A percentile compares a stretch with the other conserved stretches of the same genome.
These are phyloP conservation scores for Termitomyces sp. DNA, from an alignment of 768 basidiomycete genomes.

Conservation along the genomic window DNA sequence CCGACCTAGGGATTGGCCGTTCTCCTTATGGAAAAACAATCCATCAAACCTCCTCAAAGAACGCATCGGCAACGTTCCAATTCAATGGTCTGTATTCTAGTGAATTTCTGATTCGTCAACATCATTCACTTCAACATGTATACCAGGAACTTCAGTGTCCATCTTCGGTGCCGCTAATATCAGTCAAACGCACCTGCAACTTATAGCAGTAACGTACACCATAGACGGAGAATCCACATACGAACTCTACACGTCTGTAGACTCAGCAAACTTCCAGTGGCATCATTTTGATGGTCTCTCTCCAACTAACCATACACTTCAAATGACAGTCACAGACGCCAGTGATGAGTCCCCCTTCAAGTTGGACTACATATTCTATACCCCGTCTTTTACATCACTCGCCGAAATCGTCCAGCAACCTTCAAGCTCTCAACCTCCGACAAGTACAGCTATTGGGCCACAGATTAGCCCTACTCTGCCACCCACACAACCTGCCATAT, in stretches of 20 bases:
- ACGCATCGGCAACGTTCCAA: background rate
- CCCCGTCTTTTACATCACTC: background rate
- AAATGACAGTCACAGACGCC: too few species aligned
- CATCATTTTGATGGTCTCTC: too few species aligned
- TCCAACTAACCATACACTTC: too few species aligned
- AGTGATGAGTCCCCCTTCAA: too few species aligned
- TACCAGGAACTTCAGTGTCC: background rate
- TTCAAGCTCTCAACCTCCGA: background rate
- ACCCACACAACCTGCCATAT: background rate
- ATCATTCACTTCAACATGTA: background rate
- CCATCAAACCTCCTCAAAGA: background rate
- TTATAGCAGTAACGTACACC: too few species aligned
- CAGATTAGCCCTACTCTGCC: background rate
- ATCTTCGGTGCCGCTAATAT: too few species aligned
- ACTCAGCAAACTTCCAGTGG: too few species aligned
- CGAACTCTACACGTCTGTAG: too few species aligned
- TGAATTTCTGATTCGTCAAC: background rate
- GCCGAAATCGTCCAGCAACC: background rate
- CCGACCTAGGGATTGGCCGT: too few species aligned
- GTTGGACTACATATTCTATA: background rate
- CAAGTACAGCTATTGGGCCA: background rate
- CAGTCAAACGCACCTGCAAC: too few species aligned
- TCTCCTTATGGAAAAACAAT: background rate
- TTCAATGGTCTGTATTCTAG: background rate
- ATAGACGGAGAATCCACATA: too few species aligned